Conservation (phyloP, 441 rosid species). For the Populus hybrid region DNA sequence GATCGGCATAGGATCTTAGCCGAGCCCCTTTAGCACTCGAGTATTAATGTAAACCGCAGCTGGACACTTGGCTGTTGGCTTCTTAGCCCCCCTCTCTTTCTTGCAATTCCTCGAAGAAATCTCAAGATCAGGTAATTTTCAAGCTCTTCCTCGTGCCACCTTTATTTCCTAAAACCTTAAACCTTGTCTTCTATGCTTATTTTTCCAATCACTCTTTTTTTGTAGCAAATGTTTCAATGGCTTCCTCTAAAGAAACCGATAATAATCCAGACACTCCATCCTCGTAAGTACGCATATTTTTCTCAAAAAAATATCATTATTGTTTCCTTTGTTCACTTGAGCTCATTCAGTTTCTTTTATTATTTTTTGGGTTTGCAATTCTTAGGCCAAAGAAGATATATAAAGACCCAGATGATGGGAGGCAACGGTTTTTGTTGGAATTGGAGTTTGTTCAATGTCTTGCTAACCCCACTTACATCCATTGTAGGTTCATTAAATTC, state of each 20-base stretch:
- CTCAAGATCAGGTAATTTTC: not conserved
- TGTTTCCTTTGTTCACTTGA: not conserved
- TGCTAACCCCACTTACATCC: conserved; percentile 96
- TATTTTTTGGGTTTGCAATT: not conserved
- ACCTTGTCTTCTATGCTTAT: not conserved
- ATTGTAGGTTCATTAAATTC: conserved; percentile 44
- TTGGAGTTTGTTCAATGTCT: conserved; percentile 94
- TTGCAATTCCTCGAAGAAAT: not conserved
- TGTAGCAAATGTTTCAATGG: conserved; percentile 22
- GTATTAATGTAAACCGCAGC: no score
- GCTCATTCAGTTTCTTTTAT: not conserved
- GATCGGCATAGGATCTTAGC: not conserved
- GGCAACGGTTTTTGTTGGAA: conserved; percentile 81
- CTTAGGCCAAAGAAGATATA: conserved; percentile 63
- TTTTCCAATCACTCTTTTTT: not conserved
- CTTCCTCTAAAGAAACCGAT: conserved; percentile 30
- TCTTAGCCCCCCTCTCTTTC: not conserved
- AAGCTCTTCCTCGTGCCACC: not conserved
- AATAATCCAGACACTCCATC: conserved; percentile 27
- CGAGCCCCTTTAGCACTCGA: not conserved
- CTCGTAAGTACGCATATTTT: conserved; percentile 27
- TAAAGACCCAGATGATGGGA: conserved; percentile 92
- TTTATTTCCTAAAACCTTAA: not conserved
- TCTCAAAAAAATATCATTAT: not conserved
- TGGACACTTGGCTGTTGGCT: not conserved